Evolutionary conservation across 1,139 yeast species (phyloP).

Genomic region (Lodderomyces beijingensis): DNA sequence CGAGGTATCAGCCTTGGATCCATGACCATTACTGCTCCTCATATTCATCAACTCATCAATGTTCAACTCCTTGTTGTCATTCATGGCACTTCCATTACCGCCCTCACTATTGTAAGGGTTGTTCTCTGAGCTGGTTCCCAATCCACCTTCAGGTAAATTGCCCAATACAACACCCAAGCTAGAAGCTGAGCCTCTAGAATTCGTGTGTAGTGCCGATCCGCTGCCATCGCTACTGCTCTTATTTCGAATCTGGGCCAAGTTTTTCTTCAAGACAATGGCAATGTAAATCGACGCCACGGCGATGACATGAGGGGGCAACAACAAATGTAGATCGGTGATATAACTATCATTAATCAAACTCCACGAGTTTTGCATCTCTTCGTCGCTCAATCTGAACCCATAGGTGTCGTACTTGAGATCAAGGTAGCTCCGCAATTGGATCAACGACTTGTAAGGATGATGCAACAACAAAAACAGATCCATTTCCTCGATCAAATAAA

Average conservation of each 20-base stretch:
- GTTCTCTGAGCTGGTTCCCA: neutral
- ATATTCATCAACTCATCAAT: neutral
- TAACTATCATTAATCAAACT: conserved; percentile 85
- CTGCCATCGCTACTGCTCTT: conserved; percentile 5
- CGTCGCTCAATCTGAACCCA: conserved; percentile 47
- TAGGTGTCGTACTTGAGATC: conserved; percentile 21
- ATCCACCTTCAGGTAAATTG: neutral
- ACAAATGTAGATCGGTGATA: conserved; percentile 76
- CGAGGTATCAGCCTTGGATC: too few relatives aligned
- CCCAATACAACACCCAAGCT: neutral
- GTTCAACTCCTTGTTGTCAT: neutral
- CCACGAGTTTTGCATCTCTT: conserved; percentile 85
- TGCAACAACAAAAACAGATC: conserved; percentile 76
- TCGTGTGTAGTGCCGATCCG: neutral
- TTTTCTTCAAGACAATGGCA: conserved; percentile 56
- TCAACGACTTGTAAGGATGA: conserved; percentile 81
- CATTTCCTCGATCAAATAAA: conserved; percentile 85
- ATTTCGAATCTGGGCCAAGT: conserved; percentile 19
- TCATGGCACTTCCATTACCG: neutral
- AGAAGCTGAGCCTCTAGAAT: neutral
- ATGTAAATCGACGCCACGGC: conserved; percentile 80
- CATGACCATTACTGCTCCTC: neutral
- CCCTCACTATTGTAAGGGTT: neutral
- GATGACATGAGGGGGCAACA: conserved; percentile 87
- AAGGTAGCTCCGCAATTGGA: conserved; percentile 52